Base-by-base conservation (phyloP, 306 rosid genomes). In the Vicia villosa region DNA sequence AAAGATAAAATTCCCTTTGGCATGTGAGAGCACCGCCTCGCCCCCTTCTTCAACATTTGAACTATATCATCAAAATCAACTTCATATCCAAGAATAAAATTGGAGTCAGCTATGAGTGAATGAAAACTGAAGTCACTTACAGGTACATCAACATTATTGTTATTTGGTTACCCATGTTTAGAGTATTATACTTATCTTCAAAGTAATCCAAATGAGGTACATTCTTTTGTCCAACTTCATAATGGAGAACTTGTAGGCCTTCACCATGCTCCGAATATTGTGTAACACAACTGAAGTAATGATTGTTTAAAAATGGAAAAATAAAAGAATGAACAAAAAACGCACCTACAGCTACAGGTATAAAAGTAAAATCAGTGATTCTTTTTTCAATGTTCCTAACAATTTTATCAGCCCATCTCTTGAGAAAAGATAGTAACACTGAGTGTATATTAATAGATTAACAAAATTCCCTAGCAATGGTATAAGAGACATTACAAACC, bases 1-100 rank as follows among this genome's bases (percentile, higher is more conserved):
- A 15, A 95, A 84, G 73, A 93, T 95, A 42, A 95, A 4, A 60
- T 95, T 86, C 68, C 96, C 95, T 81, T 86, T 77, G 73, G 96
- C 97, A 16, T 80, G 65, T 66, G 99, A 96, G 76, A 95, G 89
- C 79, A 91, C 95, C 10, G 99, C 91, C 84, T 95, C 99, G 32
- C 99, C 99, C 14, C 99, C 97, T 86, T 91, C 99, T 84, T 95
- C 99, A 64, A 95, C 99, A 67, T 95, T 95, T 71, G 96, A 78
- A 56, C 99, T 95, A 91, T 51, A 85, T 54, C 75, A 77, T 62
- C 54, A 36, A 15, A 74, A 58, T 68, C 51, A 37, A 26, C 57
- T 66, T 66, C 69, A 60, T 32, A 60, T 12, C 17, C 19, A 60
- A 19, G 13, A 66, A 34, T 2, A 34, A 6, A 34, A 34, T 34